Conservation (phyloP, 441 rosid genomes). For the California macrophylla region DNA sequence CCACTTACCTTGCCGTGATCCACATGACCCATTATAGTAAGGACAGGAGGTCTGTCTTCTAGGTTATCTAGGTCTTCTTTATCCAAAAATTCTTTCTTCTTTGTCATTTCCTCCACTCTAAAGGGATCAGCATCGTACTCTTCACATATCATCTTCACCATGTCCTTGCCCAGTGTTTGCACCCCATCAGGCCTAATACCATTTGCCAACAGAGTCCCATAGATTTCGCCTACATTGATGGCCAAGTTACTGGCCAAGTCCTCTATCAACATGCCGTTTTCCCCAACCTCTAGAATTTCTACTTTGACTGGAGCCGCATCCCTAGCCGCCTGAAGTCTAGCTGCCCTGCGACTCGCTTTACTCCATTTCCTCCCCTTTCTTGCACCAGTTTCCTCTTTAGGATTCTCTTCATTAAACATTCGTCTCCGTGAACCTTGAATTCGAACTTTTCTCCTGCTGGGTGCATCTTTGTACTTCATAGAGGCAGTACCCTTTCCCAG, state of each 20-base stretch:
- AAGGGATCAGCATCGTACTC: slow-evolving; percentile 69
- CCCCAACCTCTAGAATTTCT: slow-evolving; percentile 84
- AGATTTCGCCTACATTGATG: slow-evolving; percentile 75
- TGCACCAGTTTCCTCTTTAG: slow-evolving; percentile 56
- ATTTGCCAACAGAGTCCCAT: slow-evolving; percentile 73
- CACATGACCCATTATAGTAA: slow-evolving; percentile 99
- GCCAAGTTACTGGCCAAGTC: slow-evolving; percentile 78
- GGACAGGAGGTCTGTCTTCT: slow-evolving; percentile 85
- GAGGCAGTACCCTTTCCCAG: slow-evolving; percentile 60
- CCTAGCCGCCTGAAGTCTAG: slow-evolving; percentile 75
- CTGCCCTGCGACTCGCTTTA: slow-evolving; percentile 94
- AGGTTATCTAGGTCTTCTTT: slow-evolving; percentile 85
- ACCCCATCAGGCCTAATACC: slow-evolving; percentile 96
- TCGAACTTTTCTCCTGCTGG: slow-evolving; percentile 49
- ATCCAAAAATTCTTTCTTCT: slow-evolving; percentile 67
- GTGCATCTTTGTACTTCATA: slow-evolving; percentile 64
- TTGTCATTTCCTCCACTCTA: slow-evolving; percentile 82
- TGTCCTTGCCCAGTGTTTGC: slow-evolving; percentile 78
- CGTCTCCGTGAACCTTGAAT: slow-evolving; percentile 58
- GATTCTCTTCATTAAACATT: slow-evolving; percentile 35
- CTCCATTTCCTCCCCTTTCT: slow-evolving; percentile 95
- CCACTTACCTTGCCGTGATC: slow-evolving; percentile 86
- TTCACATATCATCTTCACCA: slow-evolving; percentile 89
- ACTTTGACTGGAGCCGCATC: slow-evolving; percentile 94
- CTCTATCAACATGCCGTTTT: slow-evolving; percentile 77